These are phyloP conservation scores for Thalia dealbata DNA, from an alignment of 176 grass and related monocot genomes.

Conservation along the genomic window DNA sequence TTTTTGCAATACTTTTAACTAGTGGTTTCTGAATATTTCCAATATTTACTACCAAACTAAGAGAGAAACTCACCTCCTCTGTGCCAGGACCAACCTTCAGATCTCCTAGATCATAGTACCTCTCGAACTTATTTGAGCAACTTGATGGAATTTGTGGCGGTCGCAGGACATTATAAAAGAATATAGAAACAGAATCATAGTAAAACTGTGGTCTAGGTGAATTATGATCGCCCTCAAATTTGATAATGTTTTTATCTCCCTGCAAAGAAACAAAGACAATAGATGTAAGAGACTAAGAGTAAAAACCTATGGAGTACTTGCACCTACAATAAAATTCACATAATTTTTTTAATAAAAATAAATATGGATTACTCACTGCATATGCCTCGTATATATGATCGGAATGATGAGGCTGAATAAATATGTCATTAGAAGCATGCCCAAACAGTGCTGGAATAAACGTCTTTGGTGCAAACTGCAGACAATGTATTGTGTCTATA, in stretches of 20 bases:
- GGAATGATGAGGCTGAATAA: conserved; percentile 79
- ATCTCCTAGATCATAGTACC: conserved; percentile 54
- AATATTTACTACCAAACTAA: conserved; percentile 5
- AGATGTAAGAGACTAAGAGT: conserved; percentile 18
- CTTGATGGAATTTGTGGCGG: conserved; percentile 69
- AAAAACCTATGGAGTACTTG: neutral
- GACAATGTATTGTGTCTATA: conserved; percentile 3
- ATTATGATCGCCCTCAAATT: conserved; percentile 98
- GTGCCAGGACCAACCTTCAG: conserved; percentile 56
- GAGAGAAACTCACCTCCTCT: conserved; percentile 54
- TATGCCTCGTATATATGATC: conserved; percentile 77
- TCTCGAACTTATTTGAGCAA: conserved; percentile 74
- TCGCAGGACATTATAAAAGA: conserved; percentile 87
- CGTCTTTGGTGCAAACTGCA: conserved; percentile 84
- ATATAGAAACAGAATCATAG: conserved; percentile 97
- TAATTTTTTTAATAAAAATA: neutral
- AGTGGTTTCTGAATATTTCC: neutral
- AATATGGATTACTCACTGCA: conserved; percentile 40
- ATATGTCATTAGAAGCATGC: conserved; percentile 85
- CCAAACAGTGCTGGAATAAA: conserved; percentile 97
- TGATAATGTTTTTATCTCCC: conserved; percentile 95
- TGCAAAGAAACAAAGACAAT: conserved; percentile 22
- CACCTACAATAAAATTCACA: neutral
- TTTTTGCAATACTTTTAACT: neutral
- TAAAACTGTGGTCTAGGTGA: conserved; percentile 91